Conservation (phyloP, 2,329 filamentous ascomycete species). For the Botrytis fabae region DNA sequence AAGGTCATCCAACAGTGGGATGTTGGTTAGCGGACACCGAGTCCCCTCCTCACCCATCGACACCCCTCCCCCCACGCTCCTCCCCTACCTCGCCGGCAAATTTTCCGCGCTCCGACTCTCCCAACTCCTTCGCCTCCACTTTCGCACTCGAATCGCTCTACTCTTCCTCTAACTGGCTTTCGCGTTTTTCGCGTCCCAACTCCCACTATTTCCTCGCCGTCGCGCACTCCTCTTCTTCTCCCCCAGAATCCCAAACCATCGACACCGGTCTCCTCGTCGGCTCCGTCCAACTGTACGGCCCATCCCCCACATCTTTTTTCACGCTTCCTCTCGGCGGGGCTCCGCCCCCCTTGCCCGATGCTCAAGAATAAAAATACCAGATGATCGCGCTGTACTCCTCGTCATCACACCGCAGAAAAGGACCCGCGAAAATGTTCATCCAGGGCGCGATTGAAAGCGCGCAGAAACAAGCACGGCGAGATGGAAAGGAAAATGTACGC, state of each 20-base stretch:
- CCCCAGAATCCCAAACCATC: not conserved
- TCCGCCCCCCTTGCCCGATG: not conserved
- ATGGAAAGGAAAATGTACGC: not conserved
- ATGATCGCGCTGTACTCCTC: not conserved
- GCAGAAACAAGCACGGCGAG: not conserved
- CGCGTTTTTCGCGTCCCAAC: slow-evolving; percentile 31
- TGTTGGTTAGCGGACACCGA: slow-evolving; percentile 18
- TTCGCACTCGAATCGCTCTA: slow-evolving; percentile 39
- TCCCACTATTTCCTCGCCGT: slow-evolving; percentile 41
- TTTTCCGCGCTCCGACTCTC: slow-evolving; percentile 37
- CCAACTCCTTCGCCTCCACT: slow-evolving; percentile 39
- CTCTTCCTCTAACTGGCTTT: slow-evolving; percentile 35
- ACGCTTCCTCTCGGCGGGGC: not conserved
- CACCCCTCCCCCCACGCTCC: slow-evolving; percentile 25
- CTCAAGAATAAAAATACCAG: not conserved
- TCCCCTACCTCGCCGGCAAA: slow-evolving; percentile 34
- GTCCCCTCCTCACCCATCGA: slow-evolving; percentile 22
- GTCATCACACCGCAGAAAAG: not conserved
- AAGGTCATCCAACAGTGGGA: not conserved
- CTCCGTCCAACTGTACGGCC: not conserved
- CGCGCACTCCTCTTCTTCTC: slow-evolving; percentile 24
- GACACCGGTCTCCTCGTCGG: not conserved
- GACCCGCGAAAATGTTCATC: not conserved
- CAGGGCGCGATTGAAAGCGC: not conserved
- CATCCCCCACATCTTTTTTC: not conserved